Base-by-base conservation (phyloP, 225 moss, liverwort and hornwort genomes). In the Thuidium tamariscinum region DNA sequence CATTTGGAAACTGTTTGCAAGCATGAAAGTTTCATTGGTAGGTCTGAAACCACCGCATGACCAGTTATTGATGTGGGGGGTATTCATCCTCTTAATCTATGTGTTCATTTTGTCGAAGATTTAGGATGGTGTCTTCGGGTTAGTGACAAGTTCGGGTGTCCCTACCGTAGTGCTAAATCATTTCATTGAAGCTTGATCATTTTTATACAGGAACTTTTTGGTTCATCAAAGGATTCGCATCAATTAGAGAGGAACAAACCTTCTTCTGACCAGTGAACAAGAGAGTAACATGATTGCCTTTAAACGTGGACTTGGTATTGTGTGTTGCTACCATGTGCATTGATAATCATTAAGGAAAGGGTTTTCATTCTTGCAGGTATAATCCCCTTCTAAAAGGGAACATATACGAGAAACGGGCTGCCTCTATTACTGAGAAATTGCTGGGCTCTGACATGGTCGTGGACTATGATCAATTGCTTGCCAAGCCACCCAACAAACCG, bases 401-500 rank as follows among this genome's bases (percentile, higher is more conserved):
- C 70, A 81, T 95, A 10, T 98, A 96, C 84, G 95, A 96, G 64
- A 93, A 87, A 88, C 92, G 97, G 86, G 95, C 97, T 84, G 94
- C 95, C 51, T 94, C 95, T 21, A 93, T 97, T 54, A 82, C 96
- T 39, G 89, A 95, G 80, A 96, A 98, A 87, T 92, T 98, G 74
- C 82, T 93, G 84, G 97, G 96, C 41, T 79, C 86, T 39, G 94
- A 95, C 89, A 96, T 98, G 97, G 91, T 91, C 66, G 62, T 95
- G 63, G 97, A 98, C 80, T 98, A 96, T 84, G 97, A 98, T 87
- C 97, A 98, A 72, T 91, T 98, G 48, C 94, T 98, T 48, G 95
- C 95, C 56, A 98, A 98, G 91, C 88, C 95, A 48, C 97, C 97
- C 25, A 91, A 91, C 86, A 98, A 95, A 91, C 92, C 95, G 26